phyloP scores from a whole-genome alignment of 192 early-diverging fungal genomes.

The Lunasporangiospora selenospora region DNA sequence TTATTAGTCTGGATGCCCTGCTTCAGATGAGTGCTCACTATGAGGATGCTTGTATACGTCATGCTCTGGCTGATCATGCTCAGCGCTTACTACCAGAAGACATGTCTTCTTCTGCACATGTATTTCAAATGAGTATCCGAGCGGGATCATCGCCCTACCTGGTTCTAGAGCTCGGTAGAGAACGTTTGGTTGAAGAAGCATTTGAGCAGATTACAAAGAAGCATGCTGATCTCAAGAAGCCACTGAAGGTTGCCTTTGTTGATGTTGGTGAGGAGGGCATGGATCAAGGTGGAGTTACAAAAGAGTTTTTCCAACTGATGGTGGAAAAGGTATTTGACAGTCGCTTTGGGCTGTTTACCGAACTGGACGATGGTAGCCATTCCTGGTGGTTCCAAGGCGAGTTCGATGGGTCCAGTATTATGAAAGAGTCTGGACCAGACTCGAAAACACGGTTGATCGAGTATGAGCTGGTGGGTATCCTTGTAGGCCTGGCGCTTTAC shows the following conservation, averaged over 20 bases:
- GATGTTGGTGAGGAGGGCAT: constrained; percentile 91
- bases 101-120: constrained; percentile 40
- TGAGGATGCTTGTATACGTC: constrained; percentile 84
- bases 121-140: constrained; percentile 65
- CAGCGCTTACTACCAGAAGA: constrained; percentile 70
- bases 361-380: constrained; percentile 61
- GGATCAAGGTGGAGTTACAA: constrained; percentile 97
- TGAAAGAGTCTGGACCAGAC: constrained; percentile 28
- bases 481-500: constrained; percentile 92
- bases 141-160: constrained; percentile 77
- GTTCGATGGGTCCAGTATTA: constrained; percentile 28
- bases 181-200: constrained; percentile 75
- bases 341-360: constrained; percentile 77
- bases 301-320: constrained; percentile 91
- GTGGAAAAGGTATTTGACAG: constrained; percentile 76
- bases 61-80: constrained; percentile 78
- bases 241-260: constrained; percentile 85
- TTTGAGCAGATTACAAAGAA: constrained; percentile 75
- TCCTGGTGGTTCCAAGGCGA: constrained; percentile 78
- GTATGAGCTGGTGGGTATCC: constrained; percentile 87
- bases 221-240: constrained; percentile 74
- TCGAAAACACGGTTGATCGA: constrained; percentile 30
- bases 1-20: constrained; percentile 79
- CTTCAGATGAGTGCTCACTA: constrained; percentile 78
- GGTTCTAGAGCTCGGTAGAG: constrained; percentile 77